Evolutionary conservation across 2,329 filamentous ascomycete genomes (phyloP), one percentile per base, ranked within the genome.

Genomic region (Sporothrix variecibatus): DNA sequence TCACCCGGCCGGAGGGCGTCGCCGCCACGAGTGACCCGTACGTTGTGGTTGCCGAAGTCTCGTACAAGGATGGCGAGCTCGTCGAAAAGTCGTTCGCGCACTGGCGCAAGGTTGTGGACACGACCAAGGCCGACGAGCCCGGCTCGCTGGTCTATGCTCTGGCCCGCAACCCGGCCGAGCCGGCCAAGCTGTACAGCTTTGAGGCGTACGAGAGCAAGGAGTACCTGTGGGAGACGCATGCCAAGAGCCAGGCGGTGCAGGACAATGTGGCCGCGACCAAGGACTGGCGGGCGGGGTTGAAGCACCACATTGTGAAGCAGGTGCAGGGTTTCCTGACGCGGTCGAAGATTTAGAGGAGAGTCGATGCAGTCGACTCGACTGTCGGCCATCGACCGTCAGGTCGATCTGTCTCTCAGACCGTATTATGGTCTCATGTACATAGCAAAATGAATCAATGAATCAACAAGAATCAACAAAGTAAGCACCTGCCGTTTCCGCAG

Each of bases 191-290:
- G 17, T 78, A 73, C 43, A 75, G 78, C 3, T 49, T 80, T 20
- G 80, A 80, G 78, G 77, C 75, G 2, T 81, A 81, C 67, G 77
- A 79, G 67, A 78, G 74, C 71, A 69, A 76, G 5, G 78, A 77
- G 38, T 80, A 80, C 53, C 70, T 81, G 72, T 77, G 75, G 60
- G 76, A 79, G 34, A 78, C 79, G 1, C 80, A 81, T 72, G 78
- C 78, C 53, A 78, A 78, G 64, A 80, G 79, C 70, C 74, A 77
- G 23, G 79, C 79, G 0, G 77, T 81, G 15, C 77, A 77, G 72
- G 75, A 74, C n/a, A 80, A 76, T 62, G 77, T 78, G 70, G 75
- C 71, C 43, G 75, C 76, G 53, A 79, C 78, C 1, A 76, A 75
- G 64, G 73, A 77, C n/a, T 67, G 79, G 74, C 76, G 79, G 51